Evolutionary conservation across 2,329 filamentous ascomycete species (phyloP), one percentile per base, ranked within the genome.

Genomic region (Neurospora sp.): DNA sequence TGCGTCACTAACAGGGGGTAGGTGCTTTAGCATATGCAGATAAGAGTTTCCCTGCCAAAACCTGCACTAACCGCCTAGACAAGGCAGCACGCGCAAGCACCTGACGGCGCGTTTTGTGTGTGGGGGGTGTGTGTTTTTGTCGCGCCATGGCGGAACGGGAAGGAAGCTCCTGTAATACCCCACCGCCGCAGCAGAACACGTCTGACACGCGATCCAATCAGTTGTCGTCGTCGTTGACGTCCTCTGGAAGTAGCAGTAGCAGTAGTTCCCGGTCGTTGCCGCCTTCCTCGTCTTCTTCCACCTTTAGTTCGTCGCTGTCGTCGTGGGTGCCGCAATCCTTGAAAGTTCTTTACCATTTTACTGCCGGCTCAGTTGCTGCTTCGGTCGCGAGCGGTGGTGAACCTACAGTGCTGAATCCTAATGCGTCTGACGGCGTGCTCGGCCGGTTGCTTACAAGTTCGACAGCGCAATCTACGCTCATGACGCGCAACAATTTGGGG

Each of bases 401-500:
- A 46, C 4, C 46, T 36, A 33, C 52, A 36, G 67, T 17, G 40
- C 52, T 39, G 23, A 70, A 46, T 66, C 46, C 74, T 69, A 71
- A 77, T 77, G 77, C 69, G 70, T 70, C 71, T 40, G 71, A 67
- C 69, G 68, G 70, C 68, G 71, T 66, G 66, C 68, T 72, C 78
- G 79, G 78, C 80, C 78, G 67, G 66, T 74, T 72, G 78, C 77
- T 79, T 76, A 62, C 52, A 12, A 62, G 28, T 62, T 36, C 52
- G 52, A 62, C 52, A 62, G 52, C 52, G 52, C 77, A 77, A 77
- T 69, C 79, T 79, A 82, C 77, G 81, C 85, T 84, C 81, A 88
- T 88, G 86, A 88, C 86, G 81, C 85, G 84, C 77, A 87, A 88
- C 80, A 88, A 88, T 76, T 82, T 88, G 71, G 78, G 79, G 74